Base-by-base conservation (phyloP, 768 basidiomycete species). In the Suillus discolor region DNA sequence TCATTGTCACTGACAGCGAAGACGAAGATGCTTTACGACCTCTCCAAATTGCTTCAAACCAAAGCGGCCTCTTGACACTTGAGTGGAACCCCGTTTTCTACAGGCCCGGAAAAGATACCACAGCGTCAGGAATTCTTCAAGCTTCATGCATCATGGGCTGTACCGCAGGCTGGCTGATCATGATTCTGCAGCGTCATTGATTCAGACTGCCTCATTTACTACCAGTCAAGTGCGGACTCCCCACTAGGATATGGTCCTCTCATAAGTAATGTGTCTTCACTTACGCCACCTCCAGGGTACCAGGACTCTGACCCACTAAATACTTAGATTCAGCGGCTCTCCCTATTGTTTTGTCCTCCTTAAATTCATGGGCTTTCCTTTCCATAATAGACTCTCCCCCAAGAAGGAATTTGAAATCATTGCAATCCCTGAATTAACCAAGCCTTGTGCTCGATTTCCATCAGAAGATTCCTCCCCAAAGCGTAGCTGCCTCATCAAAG, bases 1-100 rank as follows among this genome's bases (percentile, higher is more conserved):
- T 6, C 4, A 12, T 84, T n/a, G 80, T 85, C 61, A 80, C 81
- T 31, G 85, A 83, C 70, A 86, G 85, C 71, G 81, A 82, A 61
- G 82, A 75, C 34, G 81, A 82, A 57, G 73, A 65, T 41, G 54
- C 0, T 25, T 63, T 64, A 6, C 4, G 39, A 9, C 61, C 41
- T n/a, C 51, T 63, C 34, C 18, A 34, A 20, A 31, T 34, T 13
- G 13, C 41, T 41, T 31, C 31, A 31, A 20, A 36, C 31, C 62
- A 61, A 7, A 41, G 51, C 57, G 13, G 20, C 36, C 38, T 63
- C 31, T 31, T 31, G 31, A 31, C 6, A 1, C 25, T 28, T 63
- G 34, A 39, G 39, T 20, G 62, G 31, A 4, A 25, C 12, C 15
- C 7, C 36, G 7, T 57, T 39, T 59, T 59, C 57, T 28, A 41